Evolutionary conservation across 108 stramenopile genomes (phyloP).

Genomic region (Asterionellopsis glacialis): DNA sequence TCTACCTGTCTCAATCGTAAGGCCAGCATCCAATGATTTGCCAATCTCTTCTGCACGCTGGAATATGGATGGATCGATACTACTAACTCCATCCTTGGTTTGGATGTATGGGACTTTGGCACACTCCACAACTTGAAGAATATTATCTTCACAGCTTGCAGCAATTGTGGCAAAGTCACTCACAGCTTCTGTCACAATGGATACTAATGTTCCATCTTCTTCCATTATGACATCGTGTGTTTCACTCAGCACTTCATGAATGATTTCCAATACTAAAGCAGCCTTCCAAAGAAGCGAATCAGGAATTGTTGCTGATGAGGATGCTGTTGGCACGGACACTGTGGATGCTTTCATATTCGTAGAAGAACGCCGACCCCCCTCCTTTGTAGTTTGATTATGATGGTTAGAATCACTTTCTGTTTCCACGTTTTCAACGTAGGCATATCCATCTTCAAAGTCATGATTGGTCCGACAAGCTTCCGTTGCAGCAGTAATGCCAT

Average conservation of each 20-base stretch:
- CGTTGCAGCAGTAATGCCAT: constrained; percentile 54
- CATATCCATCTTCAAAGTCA: constrained; percentile 80
- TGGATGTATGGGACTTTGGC: too few relatives aligned
- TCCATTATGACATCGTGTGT: not conserved
- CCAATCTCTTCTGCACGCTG: too few relatives aligned
- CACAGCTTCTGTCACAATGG: constrained; percentile 48
- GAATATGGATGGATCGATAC: too few relatives aligned
- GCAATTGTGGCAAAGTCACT: constrained; percentile 80
- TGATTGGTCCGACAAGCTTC: constrained; percentile 70
- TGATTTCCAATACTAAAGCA: constrained; percentile 53
- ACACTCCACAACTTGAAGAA: constrained; percentile 49
- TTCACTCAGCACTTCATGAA: constrained; percentile 32
- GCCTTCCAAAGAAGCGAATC: constrained; percentile 66
- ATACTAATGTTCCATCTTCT: constrained; percentile 19
- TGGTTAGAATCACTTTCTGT: constrained; percentile 4
- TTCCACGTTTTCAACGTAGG: constrained; percentile 28
- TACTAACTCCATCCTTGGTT: too few relatives aligned
- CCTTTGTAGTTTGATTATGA: constrained; percentile 3
- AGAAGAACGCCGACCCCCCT: too few relatives aligned
- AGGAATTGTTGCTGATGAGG: constrained; percentile 14
- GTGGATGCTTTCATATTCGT: constrained; percentile 2
- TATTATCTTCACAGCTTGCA: constrained; percentile 68
- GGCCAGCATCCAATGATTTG: too few relatives aligned
- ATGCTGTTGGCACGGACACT: constrained; percentile 5
- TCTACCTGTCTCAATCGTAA: too few relatives aligned